Percentiles rank a stretch among this genome's conserved stretches.
phyloP scores from a whole-genome alignment of 148 eudicot genomes.

The Rheum nobile region DNA sequence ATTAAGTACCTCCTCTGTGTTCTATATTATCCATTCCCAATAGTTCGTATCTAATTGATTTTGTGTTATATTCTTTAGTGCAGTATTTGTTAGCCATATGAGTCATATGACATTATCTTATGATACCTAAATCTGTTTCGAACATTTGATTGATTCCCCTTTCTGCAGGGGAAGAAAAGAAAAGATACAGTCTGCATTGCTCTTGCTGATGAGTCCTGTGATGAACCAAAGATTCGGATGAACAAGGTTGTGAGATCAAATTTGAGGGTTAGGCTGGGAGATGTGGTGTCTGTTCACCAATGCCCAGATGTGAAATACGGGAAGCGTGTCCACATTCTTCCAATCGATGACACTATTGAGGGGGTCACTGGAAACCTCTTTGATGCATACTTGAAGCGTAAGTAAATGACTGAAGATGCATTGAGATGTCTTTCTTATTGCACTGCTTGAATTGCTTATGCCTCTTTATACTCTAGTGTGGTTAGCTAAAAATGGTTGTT shows the following conservation, averaged over 20 bases:
- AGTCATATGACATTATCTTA: not conserved
- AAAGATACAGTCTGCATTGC: slow-evolving; percentile 88
- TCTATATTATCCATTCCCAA: not conserved
- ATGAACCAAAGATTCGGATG: slow-evolving; percentile 71
- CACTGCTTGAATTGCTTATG: not conserved
- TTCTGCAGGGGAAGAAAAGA: slow-evolving; percentile 68
- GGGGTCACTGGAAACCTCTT: slow-evolving; percentile 83
- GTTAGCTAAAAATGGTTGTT: not conserved
- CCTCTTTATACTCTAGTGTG: not conserved
- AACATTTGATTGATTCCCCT: not conserved
- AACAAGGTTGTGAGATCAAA: slow-evolving; percentile 82
- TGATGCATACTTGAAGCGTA: slow-evolving; percentile 82
- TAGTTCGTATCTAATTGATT: not conserved
- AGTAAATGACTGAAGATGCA: slow-evolving; percentile 14
- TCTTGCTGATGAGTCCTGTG: slow-evolving; percentile 82
- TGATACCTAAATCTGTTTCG: not conserved
- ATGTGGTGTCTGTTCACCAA: slow-evolving; percentile 80
- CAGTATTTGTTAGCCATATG: not conserved
- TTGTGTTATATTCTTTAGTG: not conserved
- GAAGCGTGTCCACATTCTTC: slow-evolving; percentile 83
- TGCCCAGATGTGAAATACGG: slow-evolving; percentile 88
- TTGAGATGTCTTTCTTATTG: not conserved
- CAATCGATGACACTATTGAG: slow-evolving; percentile 76
- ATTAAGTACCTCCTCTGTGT: not conserved
- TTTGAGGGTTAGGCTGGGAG: slow-evolving; percentile 83